Evolutionary conservation across 2,329 filamentous ascomycete genomes (phyloP).

Genomic region (Apiospora kogelbergensis): DNA sequence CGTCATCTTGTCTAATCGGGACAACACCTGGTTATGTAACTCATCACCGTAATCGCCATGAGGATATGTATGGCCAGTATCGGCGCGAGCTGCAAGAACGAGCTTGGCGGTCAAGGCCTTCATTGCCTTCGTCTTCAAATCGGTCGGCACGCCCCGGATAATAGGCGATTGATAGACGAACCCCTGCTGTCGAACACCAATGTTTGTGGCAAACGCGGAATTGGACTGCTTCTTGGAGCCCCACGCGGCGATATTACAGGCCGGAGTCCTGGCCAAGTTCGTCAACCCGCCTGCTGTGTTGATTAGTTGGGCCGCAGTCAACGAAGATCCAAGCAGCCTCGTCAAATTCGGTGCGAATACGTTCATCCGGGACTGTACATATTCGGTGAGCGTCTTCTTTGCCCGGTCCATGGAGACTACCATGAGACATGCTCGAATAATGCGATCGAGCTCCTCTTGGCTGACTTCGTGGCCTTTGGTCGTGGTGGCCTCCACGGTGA

Average conservation of each 20-base stretch:
- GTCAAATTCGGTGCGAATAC: slow-evolving; percentile 94
- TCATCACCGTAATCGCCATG: slow-evolving; percentile 83
- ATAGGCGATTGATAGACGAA: slow-evolving; percentile 92
- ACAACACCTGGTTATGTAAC: slow-evolving; percentile 78
- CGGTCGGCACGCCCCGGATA: slow-evolving; percentile 78
- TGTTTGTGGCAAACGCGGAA: slow-evolving; percentile 83
- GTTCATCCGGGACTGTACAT: slow-evolving; percentile 96
- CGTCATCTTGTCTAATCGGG: slow-evolving; percentile 87
- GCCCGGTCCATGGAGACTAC: slow-evolving; percentile 83
- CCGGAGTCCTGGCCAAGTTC: slow-evolving; percentile 85
- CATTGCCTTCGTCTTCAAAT: slow-evolving; percentile 91
- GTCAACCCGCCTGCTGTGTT: slow-evolving; percentile 89
- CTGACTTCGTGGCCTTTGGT: slow-evolving; percentile 79
- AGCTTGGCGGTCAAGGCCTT: slow-evolving; percentile 93
- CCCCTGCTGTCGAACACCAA: slow-evolving; percentile 86
- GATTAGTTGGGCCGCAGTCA: slow-evolving; percentile 94
- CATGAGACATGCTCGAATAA: slow-evolving; percentile 81
- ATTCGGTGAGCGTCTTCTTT: slow-evolving; percentile 84
- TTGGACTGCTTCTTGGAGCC: slow-evolving; percentile 81
- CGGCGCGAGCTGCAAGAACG: slow-evolving; percentile 87
- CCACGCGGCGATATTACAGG: slow-evolving; percentile 88
- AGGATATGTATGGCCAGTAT: slow-evolving; percentile 77
- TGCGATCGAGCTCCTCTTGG: slow-evolving; percentile 70
- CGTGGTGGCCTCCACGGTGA: slow-evolving; percentile 90
- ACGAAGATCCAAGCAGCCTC: slow-evolving; percentile 75